A percentile compares a stretch with the other conserved stretches of the same genome.
Evolutionary conservation across 495 filamentous ascomycete species (phyloP).

Genomic region (Lepraria neglecta): DNA sequence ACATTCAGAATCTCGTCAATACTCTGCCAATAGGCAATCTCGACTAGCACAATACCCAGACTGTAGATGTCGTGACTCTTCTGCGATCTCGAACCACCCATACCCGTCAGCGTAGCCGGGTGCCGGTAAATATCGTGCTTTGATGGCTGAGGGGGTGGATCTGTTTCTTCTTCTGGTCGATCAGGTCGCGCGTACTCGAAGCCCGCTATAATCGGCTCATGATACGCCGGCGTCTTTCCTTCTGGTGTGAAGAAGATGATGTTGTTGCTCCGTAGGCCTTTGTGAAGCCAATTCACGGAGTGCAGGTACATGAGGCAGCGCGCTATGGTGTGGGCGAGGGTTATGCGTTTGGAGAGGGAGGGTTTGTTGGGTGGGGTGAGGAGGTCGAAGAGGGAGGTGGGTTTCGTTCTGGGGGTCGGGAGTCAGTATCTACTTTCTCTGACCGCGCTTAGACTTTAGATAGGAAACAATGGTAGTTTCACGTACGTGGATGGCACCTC

Average conservation of each 20-base stretch:
- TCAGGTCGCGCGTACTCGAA: not conserved
- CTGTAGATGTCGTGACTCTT: conserved; percentile 33
- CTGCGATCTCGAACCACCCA: conserved; percentile 13
- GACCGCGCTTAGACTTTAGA: no score
- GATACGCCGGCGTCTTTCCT: conserved; percentile 21
- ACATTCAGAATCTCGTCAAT: conserved; percentile 27
- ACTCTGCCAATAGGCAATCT: conserved; percentile 30
- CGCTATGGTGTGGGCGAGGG: conserved; percentile 17
- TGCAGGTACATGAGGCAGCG: conserved; percentile 36
- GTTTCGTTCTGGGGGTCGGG: conserved; percentile 8
- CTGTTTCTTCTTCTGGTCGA: not conserved
- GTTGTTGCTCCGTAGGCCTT: conserved; percentile 48
- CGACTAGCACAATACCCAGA: conserved; percentile 29
- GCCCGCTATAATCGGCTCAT: not conserved
- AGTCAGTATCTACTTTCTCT: not conserved
- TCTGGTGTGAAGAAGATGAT: conserved; percentile 43
- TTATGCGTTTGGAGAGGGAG: conserved; percentile 18
- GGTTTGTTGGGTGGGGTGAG: conserved; percentile 4
- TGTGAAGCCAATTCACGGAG: conserved; percentile 53
- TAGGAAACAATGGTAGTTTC: no score
- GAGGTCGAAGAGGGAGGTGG: conserved; percentile 4
- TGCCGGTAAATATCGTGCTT: conserved; percentile 21
- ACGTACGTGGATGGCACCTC: not conserved
- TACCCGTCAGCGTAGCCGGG: conserved; percentile 14
- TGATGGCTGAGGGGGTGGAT: not conserved